phyloP scores from a whole-genome alignment of 441 rosid genomes.

The Pelargonium cotyledonis region DNA sequence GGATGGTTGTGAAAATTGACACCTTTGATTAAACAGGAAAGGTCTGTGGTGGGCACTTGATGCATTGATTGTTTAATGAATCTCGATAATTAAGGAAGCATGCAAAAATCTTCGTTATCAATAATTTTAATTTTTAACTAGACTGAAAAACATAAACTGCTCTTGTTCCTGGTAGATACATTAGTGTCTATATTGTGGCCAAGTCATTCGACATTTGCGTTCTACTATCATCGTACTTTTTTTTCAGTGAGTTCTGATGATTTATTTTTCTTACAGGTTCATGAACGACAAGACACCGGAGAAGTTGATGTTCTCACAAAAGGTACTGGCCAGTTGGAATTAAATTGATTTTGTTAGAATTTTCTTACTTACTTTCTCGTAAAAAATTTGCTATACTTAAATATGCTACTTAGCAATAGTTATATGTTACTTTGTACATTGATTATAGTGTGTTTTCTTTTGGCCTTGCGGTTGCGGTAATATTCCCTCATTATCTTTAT shows the following conservation, averaged over 20 bases:
- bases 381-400: no score
- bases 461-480: no score
- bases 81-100: no score
- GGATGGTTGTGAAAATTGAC: no score
- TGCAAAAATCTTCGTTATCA: no score
- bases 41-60: neutral
- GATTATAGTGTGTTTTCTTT: no score
- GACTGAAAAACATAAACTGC: neutral
- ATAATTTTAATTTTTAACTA: neutral
- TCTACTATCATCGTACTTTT: neutral
- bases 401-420: no score
- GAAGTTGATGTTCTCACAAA: constrained; percentile 65
- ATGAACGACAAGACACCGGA: constrained; percentile 39
- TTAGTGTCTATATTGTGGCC: no score
- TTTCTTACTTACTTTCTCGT: neutral
- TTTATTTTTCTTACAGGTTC: constrained; percentile 37
- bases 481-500: neutral
- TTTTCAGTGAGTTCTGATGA: neutral
- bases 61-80: neutral
- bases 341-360: neutral
- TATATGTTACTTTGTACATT: no score
- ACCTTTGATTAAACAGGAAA: neutral
- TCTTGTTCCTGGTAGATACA: neutral
- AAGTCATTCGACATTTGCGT: no score
- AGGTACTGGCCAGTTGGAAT: constrained; percentile 28